Conservation (phyloP, 176 grass and related monocot genomes). For the Cocos nucifera region DNA sequence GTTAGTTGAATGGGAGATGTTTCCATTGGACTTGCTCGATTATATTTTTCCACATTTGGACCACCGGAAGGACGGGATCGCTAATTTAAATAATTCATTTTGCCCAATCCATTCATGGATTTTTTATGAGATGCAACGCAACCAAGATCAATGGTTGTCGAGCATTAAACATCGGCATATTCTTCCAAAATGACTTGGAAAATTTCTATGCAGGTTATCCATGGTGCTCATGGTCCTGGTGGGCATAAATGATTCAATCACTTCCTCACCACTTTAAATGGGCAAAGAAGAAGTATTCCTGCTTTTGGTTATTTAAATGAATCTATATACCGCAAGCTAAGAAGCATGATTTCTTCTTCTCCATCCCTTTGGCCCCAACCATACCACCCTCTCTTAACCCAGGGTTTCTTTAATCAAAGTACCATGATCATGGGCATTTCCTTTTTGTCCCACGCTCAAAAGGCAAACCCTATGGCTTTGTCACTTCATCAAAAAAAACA, state of each 20-base stretch:
- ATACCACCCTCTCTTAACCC: no score
- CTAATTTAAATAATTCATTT: background rate
- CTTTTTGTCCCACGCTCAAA: slow-evolving; percentile 26
- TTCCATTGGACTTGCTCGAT: no score
- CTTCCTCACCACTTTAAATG: slow-evolving; percentile 45
- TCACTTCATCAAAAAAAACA: background rate
- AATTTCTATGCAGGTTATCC: slow-evolving; percentile 23
- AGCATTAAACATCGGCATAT: slow-evolving; percentile 39
- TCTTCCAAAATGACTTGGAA: slow-evolving; percentile 10
- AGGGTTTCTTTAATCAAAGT: background rate
- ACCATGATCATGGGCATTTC: slow-evolving; percentile 22
- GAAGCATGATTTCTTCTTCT: slow-evolving; percentile 15
- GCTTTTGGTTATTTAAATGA: slow-evolving; percentile 30
- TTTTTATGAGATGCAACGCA: slow-evolving; percentile 28
- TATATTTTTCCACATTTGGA: no score
- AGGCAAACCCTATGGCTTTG: slow-evolving; percentile 7
- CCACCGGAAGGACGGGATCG: no score
- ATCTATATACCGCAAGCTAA: slow-evolving; percentile 35
- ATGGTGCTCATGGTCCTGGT: background rate
- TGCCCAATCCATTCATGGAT: slow-evolving; percentile 19
- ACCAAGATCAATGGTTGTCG: slow-evolving; percentile 38
- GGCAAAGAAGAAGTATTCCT: slow-evolving; percentile 25
- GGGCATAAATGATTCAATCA: slow-evolving; percentile 36
- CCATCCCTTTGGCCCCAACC: background rate
- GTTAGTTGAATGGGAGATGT: no score